These are phyloP conservation scores for Pythium graminicola DNA, from an alignment of 352 stramenopile species.

Conservation along the genomic window DNA sequence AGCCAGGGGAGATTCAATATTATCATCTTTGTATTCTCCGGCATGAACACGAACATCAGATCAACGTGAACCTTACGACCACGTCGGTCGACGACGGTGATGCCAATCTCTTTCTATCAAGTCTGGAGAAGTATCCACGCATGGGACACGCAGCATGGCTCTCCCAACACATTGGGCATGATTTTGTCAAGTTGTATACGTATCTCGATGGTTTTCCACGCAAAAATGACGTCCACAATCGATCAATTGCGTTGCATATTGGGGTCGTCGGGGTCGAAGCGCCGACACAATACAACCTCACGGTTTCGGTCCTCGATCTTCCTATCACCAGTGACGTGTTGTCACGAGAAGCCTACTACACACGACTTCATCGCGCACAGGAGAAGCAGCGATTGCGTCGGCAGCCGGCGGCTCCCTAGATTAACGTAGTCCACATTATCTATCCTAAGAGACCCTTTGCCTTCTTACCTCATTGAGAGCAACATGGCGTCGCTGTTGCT, in stretches of 20 bases:
- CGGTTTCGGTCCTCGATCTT: slow-evolving; percentile 55
- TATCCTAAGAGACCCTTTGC: no score
- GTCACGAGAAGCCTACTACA: slow-evolving; percentile 50
- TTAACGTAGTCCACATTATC: background rate
- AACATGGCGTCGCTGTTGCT: slow-evolving; percentile 77
- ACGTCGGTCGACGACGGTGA: slow-evolving; percentile 24
- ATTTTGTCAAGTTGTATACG: slow-evolving; percentile 60
- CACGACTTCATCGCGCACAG: slow-evolving; percentile 29
- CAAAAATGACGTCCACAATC: slow-evolving; percentile 32
- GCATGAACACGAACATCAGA: slow-evolving; percentile 71
- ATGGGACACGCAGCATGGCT: slow-evolving; percentile 68
- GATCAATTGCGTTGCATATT: slow-evolving; percentile 65
- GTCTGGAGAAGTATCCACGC: slow-evolving; percentile 54
- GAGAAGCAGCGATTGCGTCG: background rate
- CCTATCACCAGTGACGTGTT: slow-evolving; percentile 42
- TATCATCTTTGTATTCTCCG: slow-evolving; percentile 71
- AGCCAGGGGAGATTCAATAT: slow-evolving; percentile 46
- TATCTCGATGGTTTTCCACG: slow-evolving; percentile 76
- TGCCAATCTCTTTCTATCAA: slow-evolving; percentile 67
- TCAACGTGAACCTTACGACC: slow-evolving; percentile 53
- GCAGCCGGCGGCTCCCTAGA: background rate
- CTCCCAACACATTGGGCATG: slow-evolving; percentile 44
- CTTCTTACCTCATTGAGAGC: no score
- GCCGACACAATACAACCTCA: slow-evolving; percentile 37
- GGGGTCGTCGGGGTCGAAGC: slow-evolving; percentile 44